phyloP scores from a whole-genome alignment of 176 grass and related monocot species.

The Zizania latifolia region DNA sequence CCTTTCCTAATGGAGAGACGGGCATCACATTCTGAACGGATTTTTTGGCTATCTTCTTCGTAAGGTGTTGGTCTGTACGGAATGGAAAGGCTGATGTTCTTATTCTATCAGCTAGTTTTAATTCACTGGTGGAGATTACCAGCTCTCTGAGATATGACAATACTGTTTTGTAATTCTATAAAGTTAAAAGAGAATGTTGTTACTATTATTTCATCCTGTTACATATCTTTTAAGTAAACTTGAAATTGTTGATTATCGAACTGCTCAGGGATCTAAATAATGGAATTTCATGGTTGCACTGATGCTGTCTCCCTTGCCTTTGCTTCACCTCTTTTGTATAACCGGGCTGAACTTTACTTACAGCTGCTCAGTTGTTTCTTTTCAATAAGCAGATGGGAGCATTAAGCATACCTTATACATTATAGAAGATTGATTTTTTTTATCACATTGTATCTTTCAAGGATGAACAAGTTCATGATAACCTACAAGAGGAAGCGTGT shows the following conservation, averaged over 20 bases:
- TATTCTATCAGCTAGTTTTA: neutral
- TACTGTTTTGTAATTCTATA: neutral
- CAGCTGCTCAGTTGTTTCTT: neutral
- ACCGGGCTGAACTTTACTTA: constrained; percentile 5
- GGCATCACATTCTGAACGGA: neutral
- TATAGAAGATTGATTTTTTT: neutral
- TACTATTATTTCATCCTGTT: neutral
- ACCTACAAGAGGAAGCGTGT: constrained; percentile 65
- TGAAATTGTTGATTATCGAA: neutral
- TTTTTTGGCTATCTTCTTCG: neutral
- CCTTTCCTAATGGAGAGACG: neutral
- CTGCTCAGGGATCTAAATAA: neutral
- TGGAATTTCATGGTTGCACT: neutral
- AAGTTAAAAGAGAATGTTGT: neutral
- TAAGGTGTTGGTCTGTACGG: neutral
- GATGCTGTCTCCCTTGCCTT: neutral
- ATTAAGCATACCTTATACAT: neutral
- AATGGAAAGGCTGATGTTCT: neutral
- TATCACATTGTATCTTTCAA: neutral
- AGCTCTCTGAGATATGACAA: no score
- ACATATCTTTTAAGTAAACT: neutral
- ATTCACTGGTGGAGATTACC: neutral
- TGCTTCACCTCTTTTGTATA: neutral
- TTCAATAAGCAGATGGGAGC: neutral
- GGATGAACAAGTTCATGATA: constrained; percentile 44